These are phyloP conservation scores for Prinsepia uniflora DNA, from an alignment of 306 rosid genomes.

Conservation along the genomic window DNA sequence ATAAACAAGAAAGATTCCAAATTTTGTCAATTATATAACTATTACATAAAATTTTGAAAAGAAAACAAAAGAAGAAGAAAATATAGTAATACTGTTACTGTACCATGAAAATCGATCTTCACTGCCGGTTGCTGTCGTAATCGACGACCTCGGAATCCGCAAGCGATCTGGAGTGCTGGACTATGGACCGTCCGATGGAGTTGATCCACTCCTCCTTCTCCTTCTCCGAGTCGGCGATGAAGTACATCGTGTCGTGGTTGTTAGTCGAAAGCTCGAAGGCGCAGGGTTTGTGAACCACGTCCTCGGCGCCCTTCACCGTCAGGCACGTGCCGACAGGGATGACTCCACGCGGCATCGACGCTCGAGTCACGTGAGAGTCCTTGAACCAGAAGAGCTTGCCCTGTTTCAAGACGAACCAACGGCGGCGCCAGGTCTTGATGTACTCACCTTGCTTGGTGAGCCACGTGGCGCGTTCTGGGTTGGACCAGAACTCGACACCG, in stretches of 20 bases:
- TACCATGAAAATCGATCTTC: constrained; percentile 12
- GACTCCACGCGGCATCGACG: constrained; percentile 59
- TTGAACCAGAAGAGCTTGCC: constrained; percentile 64
- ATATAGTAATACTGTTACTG: not conserved
- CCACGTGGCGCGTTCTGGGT: constrained; percentile 62
- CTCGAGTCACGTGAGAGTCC: constrained; percentile 32
- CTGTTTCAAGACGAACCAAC: constrained; percentile 69
- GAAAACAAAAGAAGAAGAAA: not conserved
- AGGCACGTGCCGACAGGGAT: constrained; percentile 51
- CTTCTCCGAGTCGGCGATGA: constrained; percentile 59
- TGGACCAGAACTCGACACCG: constrained; percentile 60
- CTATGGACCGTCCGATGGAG: constrained; percentile 49
- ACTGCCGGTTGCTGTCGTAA: constrained; percentile 37
- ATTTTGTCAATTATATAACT: not conserved
- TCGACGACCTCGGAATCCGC: constrained; percentile 49
- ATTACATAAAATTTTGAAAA: not conserved
- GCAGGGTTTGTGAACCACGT: constrained; percentile 53
- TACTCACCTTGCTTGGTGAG: constrained; percentile 67
- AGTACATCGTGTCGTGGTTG: constrained; percentile 49
- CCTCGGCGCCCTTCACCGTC: constrained; percentile 74
- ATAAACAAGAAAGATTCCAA: not conserved
- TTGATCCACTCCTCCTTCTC: constrained; percentile 63
- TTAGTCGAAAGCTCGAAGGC: constrained; percentile 66
- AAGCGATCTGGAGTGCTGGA: constrained; percentile 49
- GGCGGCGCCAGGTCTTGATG: constrained; percentile 71